These are phyloP conservation scores for Aureobasidium vineae DNA, from an alignment of 2,329 filamentous ascomycete genomes.

Conservation along the genomic window DNA sequence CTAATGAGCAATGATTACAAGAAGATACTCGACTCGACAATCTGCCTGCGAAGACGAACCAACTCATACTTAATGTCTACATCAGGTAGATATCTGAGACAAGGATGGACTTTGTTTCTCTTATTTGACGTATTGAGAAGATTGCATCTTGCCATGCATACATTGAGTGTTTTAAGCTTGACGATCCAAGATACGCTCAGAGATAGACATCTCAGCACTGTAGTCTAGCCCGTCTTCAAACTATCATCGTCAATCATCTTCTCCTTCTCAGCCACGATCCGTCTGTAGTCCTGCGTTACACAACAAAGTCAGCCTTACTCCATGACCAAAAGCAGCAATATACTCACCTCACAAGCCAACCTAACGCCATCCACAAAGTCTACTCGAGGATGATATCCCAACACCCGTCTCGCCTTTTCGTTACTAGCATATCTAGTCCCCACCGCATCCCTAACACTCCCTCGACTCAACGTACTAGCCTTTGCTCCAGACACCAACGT, in stretches of 20 bases:
- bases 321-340: background rate
- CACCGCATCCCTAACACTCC: slow-evolving; percentile 56
- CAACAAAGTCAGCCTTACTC: background rate
- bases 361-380: slow-evolving; percentile 53
- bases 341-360: slow-evolving; percentile 46
- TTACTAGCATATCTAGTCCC: slow-evolving; percentile 55
- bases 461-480: slow-evolving; percentile 51
- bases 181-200: background rate
- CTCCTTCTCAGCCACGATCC: slow-evolving; percentile 28
- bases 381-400: slow-evolving; percentile 55
- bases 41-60: background rate
- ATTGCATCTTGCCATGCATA: too few relatives aligned
- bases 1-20: slow-evolving; percentile 1
- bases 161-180: too few relatives aligned
- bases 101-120: too few relatives aligned
- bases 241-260: background rate
- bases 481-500: slow-evolving; percentile 48
- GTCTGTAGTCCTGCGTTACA: slow-evolving; percentile 31
- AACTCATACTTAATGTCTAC: background rate
- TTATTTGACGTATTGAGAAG: background rate
- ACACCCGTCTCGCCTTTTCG: slow-evolving; percentile 50
- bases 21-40: background rate
- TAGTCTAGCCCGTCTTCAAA: background rate
- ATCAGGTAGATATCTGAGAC: background rate
- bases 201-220: background rate